Evolutionary conservation across 345 rosid species (phyloP), one percentile per base, ranked within the genome.

Genomic region (Brassica rapa): DNA sequence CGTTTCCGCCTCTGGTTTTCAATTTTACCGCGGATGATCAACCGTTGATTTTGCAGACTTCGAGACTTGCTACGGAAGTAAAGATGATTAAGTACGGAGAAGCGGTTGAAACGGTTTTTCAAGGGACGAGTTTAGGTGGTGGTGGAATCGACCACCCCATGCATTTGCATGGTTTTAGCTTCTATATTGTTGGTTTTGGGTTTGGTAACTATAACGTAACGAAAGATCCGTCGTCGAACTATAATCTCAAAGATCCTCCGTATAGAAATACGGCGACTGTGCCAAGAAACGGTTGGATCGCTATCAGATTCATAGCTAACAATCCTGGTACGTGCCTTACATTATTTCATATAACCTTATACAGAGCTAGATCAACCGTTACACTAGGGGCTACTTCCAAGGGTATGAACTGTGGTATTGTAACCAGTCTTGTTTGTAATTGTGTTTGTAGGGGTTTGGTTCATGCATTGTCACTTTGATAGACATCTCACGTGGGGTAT

Each of bases 401-500:
- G 55, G 4, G 51, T 43, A 9, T 43, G 51, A 43, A 43, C 4
- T 3, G 51, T 33, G 8, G 8, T 6, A 33, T 5, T 43, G 51
- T 43, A 11, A 43, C 55, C 16, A 62, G 5, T 14, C 19, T 15
- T n/a, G 68, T 64, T 74, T 65, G 64, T 12, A n/a, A 66, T 6
- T 56, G 39, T 5, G n/a, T 27, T 51, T 49, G 60, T 71, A 83
- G 86, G 84, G n/a, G 84, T 84, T 14, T 84, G 87, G 87, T 67
- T 84, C 21, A 67, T 74, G 82, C 87, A 82, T 25, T 82, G 85
- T 60, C 87, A 85, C 62, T 68, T 73, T 1, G 82, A 85, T 0
- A 69, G 79, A 46, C 85, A 84, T 70, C 67, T 21, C 3, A 62
- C 78, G 5, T 85, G 85, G 87, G 87, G 85, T 35, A 85, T 85